Base-by-base conservation (phyloP, 139 green algal species). In the Closterium sp. region DNA sequence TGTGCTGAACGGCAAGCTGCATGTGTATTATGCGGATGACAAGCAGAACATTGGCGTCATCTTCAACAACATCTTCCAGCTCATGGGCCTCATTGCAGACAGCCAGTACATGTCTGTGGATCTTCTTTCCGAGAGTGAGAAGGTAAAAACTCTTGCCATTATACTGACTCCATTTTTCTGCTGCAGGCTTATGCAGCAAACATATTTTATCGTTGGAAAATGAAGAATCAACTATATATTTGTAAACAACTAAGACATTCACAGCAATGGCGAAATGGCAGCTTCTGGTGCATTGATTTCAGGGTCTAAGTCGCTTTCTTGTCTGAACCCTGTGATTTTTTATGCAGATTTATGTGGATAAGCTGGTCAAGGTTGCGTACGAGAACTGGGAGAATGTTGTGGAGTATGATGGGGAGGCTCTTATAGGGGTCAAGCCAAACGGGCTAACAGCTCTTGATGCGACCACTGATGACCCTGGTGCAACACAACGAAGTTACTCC, bases 51-150 rank as follows among this genome's bases (percentile, higher is more conserved):
- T 90, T 22, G 90, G 90, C n/a, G 90, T 91, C 38, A 86, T 93
- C 28, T 90, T 93, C 90, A 90, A 93, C 90, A 93, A 93, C 86
- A 93, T 93, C 85, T 93, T 87, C 90, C 90, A 93, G 90, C 50
- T 93, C 45, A 90, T 93, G 86, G 90, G 90, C 90, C 38, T 93
- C 10, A 91, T 93, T 32, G 42, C 34, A 9, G 85, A 84, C 85
- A 31, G 28, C 21, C 86, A 86, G n/a, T 90, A 91, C 86, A 93
- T 86, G 28, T 31, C 84, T 31, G 90, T 93, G 38, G 90, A 93
- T 28, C 29, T 42, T 27, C 86, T 93, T 5, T 86, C 90, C 6
- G 85, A 91, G 24, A 86, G 28, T n/a, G 90, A 93, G 42, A 91
- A 93, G 90, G 90, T 93, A 42, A 31, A 87, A 28, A 87, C 32